phyloP scores from a whole-genome alignment of 2,329 filamentous ascomycete species.

The Neofusicoccum sp. region DNA sequence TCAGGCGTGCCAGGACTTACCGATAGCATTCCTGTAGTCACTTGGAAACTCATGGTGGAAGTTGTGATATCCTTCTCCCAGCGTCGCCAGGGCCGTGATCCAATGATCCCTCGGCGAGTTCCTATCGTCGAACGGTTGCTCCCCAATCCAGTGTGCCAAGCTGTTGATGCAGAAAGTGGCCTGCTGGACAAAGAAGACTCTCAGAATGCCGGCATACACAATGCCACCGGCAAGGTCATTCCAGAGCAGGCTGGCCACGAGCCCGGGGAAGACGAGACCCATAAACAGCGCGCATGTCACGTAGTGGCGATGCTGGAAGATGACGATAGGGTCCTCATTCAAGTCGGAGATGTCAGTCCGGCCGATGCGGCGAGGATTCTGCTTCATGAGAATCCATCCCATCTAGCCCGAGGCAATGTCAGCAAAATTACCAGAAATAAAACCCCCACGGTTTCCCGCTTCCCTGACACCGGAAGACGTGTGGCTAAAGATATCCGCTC shows the following conservation, averaged over 20 bases:
- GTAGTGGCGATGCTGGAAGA: conserved; percentile 87
- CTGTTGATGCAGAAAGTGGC: conserved; percentile 94
- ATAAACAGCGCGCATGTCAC: conserved; percentile 75
- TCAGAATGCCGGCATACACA: conserved; percentile 80
- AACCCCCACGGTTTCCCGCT: too few species aligned
- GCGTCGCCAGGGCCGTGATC: conserved; percentile 79
- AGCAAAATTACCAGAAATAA: background rate
- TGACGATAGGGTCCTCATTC: conserved; percentile 80
- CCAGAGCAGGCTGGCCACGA: conserved; percentile 77
- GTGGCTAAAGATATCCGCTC: too few species aligned
- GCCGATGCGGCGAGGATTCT: conserved; percentile 85
- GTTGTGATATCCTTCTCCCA: conserved; percentile 91
- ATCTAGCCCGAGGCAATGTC: conserved; percentile 38
- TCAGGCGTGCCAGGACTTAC: background rate
- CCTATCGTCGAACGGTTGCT: conserved; percentile 89
- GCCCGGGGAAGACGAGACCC: conserved; percentile 71
- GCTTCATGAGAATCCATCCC: conserved; percentile 91
- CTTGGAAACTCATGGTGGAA: conserved; percentile 95
- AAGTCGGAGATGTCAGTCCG: conserved; percentile 85
- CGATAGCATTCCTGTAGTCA: conserved; percentile 87
- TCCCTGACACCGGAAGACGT: too few species aligned
- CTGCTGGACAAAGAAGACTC: conserved; percentile 88
- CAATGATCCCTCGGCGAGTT: conserved; percentile 88
- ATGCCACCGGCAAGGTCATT: conserved; percentile 79
- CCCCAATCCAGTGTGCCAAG: conserved; percentile 84